Evolutionary conservation across 805 yeast species (phyloP), one percentile per base, ranked within the genome.

Genomic region (Nakazawaea holstii): DNA sequence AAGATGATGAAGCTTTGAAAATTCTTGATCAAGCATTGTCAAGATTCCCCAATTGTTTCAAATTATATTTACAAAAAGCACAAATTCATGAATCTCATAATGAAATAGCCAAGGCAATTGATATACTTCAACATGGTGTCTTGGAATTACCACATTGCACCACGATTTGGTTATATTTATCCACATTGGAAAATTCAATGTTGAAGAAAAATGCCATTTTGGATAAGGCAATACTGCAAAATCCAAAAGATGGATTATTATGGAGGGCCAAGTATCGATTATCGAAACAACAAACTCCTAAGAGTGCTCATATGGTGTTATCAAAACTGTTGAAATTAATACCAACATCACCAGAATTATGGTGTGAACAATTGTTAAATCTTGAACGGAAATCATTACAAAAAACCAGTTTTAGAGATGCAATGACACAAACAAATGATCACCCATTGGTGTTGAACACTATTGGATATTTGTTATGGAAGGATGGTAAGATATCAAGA

Each of bases 391-490:
- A 76, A 63, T 65, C 84, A 42, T 67, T 78, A 55, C 68, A 77
- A 56, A 74, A 80, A 61, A 76, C 77, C 14, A 67, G 77, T 7
- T 81, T 85, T 45, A 72, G 81, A 26, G 87, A 83, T 55, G 96
- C 97, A 0, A 68, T 92, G 52, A 77, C 74, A 48, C 72, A 72
- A 9, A 86, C 95, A 0, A 67, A 74, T 38, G 84, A 84, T 52
- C 71, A 82, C 43, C 72, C 83, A 0, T 50, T 70, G 14, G 76
- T 92, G 1, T 66, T 91, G 10, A 54, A 77, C 10, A 72, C 78
- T 0, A 82, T 89, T 30, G 97, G 94, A 0, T 65, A 71, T 10
- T 76, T 79, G 48, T 81, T 90, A 52, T 83, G 84, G 82, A 56
- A 67, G 1, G 84, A 79, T 26, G 83, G 85, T 0, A 85, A 85